These are phyloP conservation scores for Marchantia polymorpha DNA, from an alignment of 225 moss, liverwort and hornwort species.

Conservation along the genomic window DNA sequence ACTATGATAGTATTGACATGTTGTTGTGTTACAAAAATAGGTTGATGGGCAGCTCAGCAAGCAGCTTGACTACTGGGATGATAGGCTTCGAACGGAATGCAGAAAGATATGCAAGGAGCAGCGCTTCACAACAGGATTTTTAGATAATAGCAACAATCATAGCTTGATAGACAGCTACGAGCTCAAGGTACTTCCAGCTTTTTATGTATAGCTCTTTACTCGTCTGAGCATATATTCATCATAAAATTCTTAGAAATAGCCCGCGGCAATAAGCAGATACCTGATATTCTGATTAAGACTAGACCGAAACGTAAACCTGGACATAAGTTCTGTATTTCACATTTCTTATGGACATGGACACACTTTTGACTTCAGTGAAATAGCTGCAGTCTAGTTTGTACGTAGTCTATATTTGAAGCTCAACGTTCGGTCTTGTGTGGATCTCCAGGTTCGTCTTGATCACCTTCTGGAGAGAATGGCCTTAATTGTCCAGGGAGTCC, in stretches of 20 bases:
- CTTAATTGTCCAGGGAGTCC: slow-evolving; percentile 79
- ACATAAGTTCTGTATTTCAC: neutral
- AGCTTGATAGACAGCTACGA: slow-evolving; percentile 93
- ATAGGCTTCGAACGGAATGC: slow-evolving; percentile 65
- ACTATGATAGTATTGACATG: neutral
- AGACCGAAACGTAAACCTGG: neutral
- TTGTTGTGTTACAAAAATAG: slow-evolving; percentile 31
- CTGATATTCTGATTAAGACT: neutral
- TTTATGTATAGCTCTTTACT: neutral
- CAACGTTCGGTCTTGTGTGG: neutral
- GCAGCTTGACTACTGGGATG: slow-evolving; percentile 81
- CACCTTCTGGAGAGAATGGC: slow-evolving; percentile 87
- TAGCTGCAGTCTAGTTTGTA: no score
- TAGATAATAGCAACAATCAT: slow-evolving; percentile 83
- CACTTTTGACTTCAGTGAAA: neutral
- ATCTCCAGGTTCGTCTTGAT: slow-evolving; percentile 77
- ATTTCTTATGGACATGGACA: no score
- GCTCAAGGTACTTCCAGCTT: slow-evolving; percentile 58
- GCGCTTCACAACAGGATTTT: slow-evolving; percentile 75
- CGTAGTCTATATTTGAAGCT: neutral
- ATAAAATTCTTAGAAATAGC: no score
- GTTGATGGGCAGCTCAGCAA: slow-evolving; percentile 67
- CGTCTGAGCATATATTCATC: no score
- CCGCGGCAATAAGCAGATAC: neutral
- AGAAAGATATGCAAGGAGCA: slow-evolving; percentile 71